A percentile compares a stretch with the other conserved stretches of the same genome.
Conservation (phyloP, 78 protist genomes). For the Pelomyxa schiedti region DNA sequence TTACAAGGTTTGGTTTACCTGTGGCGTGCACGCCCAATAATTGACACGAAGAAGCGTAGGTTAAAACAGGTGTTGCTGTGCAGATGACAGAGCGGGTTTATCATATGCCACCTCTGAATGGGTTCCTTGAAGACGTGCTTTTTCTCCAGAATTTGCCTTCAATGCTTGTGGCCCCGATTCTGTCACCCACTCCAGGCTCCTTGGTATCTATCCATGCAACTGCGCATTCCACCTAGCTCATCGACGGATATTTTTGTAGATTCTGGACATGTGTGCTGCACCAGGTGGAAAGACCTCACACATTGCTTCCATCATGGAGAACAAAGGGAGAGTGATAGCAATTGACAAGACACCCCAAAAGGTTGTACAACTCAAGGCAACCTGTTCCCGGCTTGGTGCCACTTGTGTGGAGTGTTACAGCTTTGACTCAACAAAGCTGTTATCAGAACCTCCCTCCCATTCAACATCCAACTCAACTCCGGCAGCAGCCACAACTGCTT, state of each 20-base stretch:
- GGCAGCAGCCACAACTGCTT: neutral
- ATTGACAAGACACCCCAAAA: neutral
- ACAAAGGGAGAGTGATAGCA: neutral
- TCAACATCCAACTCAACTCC: neutral
- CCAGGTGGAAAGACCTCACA: slow-evolving; percentile 33
- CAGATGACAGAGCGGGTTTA: slow-evolving; percentile 1
- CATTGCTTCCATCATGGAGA: neutral
- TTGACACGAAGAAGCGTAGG: neutral
- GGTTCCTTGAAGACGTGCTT: neutral
- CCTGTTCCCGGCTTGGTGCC: neutral
- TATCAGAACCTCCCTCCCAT: neutral
- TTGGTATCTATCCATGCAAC: neutral
- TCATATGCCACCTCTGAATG: neutral
- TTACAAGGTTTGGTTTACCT: neutral
- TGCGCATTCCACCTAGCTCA: neutral
- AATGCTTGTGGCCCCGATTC: neutral
- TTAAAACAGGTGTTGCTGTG: neutral
- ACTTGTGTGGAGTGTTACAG: neutral
- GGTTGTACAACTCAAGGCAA: neutral
- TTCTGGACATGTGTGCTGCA: slow-evolving; percentile 24
- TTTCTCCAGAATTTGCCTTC: slow-evolving; percentile 10
- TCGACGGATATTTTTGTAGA: neutral
- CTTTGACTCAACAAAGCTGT: neutral
- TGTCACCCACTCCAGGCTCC: neutral
- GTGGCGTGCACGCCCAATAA: neutral